Evolutionary conservation across 176 grass and related monocot species (phyloP), one percentile per base, ranked within the genome.

Genomic region (Phoenix dactylifera): DNA sequence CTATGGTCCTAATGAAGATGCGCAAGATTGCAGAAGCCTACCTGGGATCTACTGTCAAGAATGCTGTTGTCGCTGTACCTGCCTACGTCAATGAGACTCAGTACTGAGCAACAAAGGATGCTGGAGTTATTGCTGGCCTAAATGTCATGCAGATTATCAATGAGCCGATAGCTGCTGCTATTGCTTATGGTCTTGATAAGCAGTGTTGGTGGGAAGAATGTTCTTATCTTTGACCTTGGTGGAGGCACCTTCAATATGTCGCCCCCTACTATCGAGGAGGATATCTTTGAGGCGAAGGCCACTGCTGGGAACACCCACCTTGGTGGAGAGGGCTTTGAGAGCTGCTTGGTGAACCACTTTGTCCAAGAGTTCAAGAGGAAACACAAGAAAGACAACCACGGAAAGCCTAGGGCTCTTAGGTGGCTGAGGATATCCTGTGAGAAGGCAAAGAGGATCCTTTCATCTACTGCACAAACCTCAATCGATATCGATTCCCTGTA

Each of bases 311-410:
- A 55, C 51, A 67, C 50, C 24, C 51, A 55, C 24, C 26, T 67
- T n/a, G 64, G 64, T 4, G 51, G 64, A 3, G 64, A 67, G 64
- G 64, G 55, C 25, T 67, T 67, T 67, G 64, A 67, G 25, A 67
- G 32, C 25, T 16, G 50, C 23, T 54, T 67, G 50, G 24, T 67
- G 50, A 67, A 67, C n/a, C 50, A 67, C 32, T 67, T 67, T 26
- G 64, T 67, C 20, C 64, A 67, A 29, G 64, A 67, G 60, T 48
- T 63, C 18, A 63, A 63, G 18, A 63, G 60, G 30, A 63, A 63
- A 22, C 18, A 63, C 35, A 55, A 54, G 24, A 67, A 67, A 29
- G 50, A 66, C 18, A 32, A 30, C 6, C 55, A 17, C 5, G 64
- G 50, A 52, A 54, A 67, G 16, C 64, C 64, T 14, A 54, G 64